Base-by-base conservation (phyloP, 2,329 filamentous ascomycete species). In the Colletotrichum kahawae region DNA sequence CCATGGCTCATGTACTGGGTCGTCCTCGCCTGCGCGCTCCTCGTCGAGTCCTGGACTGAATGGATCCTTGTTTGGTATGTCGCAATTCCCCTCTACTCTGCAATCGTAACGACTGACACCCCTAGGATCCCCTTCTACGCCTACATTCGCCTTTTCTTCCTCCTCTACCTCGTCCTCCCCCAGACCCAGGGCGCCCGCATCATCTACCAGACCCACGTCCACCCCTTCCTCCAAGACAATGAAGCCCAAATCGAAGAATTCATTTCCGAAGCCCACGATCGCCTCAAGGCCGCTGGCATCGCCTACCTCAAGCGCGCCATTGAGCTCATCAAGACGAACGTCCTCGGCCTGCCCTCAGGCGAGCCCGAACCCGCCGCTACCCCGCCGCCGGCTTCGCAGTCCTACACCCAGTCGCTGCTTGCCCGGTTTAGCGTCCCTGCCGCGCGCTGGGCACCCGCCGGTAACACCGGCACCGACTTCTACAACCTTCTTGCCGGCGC, bases 1-100 rank as follows among this genome's bases (percentile, higher is more conserved):
- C 96, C 96, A 93, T 99, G 97, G 97, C 91, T 98, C 78, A 98
- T 98, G 94, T 99, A 98, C 90, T 99, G 96, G 94, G 95, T 98
- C 76, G 95, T 98, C 29, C 91, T 98, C 78, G 94, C 95, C 76
- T 93, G 95, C 83, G 92, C 93, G 80, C 89, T 96, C 71, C 91
- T 97, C 76, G 91, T 93, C 84, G 97, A 98, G 87, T 96, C 94
- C 62, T 98, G 95, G 91, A 92, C 94, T 71, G 92, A 93, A 80
- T 98, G 96, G 86, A 93, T 98, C 81, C 90, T 98, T 62, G 90
- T 90, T 83, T 98, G 95, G 93, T 93, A 85, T 67, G 86, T 81
- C 34, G 73, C 34, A 21, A 54, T 12, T 67, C 5, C 33, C n/a
- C 29, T 21, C 27, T 18, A 4, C 18, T 27, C 8, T 16, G 56